Evolutionary conservation across 306 rosid genomes (phyloP).

Genomic region (Prosopis cineraria): DNA sequence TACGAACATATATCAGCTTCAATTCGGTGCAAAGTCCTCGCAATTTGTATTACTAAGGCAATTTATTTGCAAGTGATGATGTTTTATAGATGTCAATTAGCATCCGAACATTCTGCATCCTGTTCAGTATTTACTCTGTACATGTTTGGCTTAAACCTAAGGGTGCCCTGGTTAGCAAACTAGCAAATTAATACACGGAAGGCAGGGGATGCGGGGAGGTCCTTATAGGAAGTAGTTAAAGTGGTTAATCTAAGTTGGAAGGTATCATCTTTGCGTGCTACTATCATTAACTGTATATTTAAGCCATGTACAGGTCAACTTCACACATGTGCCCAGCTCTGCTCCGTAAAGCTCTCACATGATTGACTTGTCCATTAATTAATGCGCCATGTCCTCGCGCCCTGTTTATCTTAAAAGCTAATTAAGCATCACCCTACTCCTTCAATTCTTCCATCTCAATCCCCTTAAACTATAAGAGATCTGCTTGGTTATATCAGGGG

Average conservation of each 20-base stretch:
- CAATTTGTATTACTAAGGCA: neutral
- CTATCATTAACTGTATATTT: neutral
- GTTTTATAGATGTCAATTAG: too few relatives aligned
- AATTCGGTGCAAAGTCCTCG: neutral
- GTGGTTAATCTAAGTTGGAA: slow-evolving; percentile 28
- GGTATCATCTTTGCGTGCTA: neutral
- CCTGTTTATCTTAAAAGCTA: neutral
- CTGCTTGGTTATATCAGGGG: neutral
- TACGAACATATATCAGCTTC: neutral
- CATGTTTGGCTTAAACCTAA: neutral
- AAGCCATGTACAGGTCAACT: neutral
- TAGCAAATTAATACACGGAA: neutral
- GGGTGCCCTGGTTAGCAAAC: too few relatives aligned
- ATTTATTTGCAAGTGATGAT: too few relatives aligned
- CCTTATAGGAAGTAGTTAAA: neutral
- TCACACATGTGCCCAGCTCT: neutral
- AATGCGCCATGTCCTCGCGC: neutral
- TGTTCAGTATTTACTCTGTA: too few relatives aligned
- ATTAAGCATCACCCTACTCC: neutral
- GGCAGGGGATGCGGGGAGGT: neutral
- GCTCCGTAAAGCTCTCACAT: neutral
- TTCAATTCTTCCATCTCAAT: neutral
- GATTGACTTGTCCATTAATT: neutral
- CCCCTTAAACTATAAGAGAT: neutral
- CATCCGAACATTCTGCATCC: too few relatives aligned